A percentile compares a stretch with the other conserved stretches of the same genome.
Evolutionary conservation across 2,329 filamentous ascomycete genomes (phyloP).

Genomic region (Ascochyta viciae-villosae): DNA sequence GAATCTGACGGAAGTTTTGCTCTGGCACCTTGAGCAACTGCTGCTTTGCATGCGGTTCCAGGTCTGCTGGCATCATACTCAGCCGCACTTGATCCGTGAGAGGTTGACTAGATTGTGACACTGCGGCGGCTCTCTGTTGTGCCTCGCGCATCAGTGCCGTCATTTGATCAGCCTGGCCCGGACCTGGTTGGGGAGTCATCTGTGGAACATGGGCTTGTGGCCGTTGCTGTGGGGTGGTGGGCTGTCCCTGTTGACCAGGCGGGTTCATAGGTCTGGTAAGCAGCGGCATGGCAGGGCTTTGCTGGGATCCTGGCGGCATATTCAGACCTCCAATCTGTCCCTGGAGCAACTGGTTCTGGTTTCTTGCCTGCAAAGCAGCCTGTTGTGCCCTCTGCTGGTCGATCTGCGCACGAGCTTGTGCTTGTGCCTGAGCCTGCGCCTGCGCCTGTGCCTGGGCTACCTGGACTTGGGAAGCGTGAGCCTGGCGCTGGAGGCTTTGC

Average conservation of each 20-base stretch:
- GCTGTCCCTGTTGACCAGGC: conserved; percentile 51
- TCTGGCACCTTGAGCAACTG: conserved; percentile 47
- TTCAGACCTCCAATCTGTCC: conserved; percentile 53
- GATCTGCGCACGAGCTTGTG: conserved; percentile 38
- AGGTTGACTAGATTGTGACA: conserved; percentile 35
- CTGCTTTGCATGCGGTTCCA: conserved; percentile 38
- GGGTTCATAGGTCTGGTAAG: conserved; percentile 57
- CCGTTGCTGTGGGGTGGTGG: conserved; percentile 45
- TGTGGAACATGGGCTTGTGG: conserved; percentile 45
- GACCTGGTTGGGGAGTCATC: conserved; percentile 44
- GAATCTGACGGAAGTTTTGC: conserved; percentile 39
- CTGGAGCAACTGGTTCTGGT: conserved; percentile 40
- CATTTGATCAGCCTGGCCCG: conserved; percentile 36
- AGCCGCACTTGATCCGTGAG: conserved; percentile 44
- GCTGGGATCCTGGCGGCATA: conserved; percentile 48
- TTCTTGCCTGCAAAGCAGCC: conserved; percentile 35
- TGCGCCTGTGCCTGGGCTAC: conserved; percentile 40
- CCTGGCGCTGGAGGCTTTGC: conserved; percentile 47
- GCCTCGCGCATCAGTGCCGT: conserved; percentile 44
- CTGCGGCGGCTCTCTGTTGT: conserved; percentile 43
- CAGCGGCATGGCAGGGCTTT: conserved; percentile 58
- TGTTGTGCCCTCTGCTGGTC: conserved; percentile 48
- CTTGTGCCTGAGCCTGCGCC: conserved; percentile 40
- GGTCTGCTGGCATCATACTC: conserved; percentile 40
- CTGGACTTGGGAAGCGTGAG: conserved; percentile 24